Evolutionary conservation across 208 protist genomes (phyloP).

Genomic region (Leishmania tropica): DNA sequence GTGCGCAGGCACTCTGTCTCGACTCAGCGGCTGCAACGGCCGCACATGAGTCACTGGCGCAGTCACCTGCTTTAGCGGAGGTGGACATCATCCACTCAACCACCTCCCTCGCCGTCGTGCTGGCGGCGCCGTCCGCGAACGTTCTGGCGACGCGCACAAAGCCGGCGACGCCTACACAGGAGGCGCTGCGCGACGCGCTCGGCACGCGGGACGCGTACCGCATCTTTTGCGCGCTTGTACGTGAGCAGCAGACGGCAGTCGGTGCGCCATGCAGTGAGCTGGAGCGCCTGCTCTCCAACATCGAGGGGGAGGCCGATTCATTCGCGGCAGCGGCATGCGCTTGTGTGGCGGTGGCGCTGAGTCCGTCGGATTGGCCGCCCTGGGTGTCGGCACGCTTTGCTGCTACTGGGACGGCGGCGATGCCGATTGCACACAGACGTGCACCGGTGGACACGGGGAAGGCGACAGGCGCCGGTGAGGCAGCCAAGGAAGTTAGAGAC

Average conservation of each 20-base stretch:
- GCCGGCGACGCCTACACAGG: not conserved
- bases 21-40: not conserved
- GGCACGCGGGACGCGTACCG: slow-evolving; percentile 24
- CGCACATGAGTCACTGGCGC: not conserved
- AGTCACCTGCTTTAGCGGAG: not conserved
- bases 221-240: slow-evolving; percentile 16
- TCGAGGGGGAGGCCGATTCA: slow-evolving; percentile 25
- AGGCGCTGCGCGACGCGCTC: slow-evolving; percentile 12
- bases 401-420: slow-evolving; percentile 13
- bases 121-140: slow-evolving; percentile 5
- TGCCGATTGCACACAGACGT: slow-evolving; percentile 1
- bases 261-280: not conserved
- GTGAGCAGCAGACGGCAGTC: not conserved
- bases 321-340: slow-evolving; percentile 36
- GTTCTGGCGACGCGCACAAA: not conserved
- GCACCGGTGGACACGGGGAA: not conserved
- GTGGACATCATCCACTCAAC: not conserved
- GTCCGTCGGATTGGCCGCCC: slow-evolving; percentile 33
- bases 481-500: not conserved
- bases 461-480: not conserved
- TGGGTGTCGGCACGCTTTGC: slow-evolving; percentile 30
- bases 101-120: not conserved
- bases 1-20: not conserved
- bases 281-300: slow-evolving; percentile 12
- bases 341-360: slow-evolving; percentile 40